Evolutionary conservation across 805 yeast genomes (phyloP).

Genomic region (Pichia scutulata): DNA sequence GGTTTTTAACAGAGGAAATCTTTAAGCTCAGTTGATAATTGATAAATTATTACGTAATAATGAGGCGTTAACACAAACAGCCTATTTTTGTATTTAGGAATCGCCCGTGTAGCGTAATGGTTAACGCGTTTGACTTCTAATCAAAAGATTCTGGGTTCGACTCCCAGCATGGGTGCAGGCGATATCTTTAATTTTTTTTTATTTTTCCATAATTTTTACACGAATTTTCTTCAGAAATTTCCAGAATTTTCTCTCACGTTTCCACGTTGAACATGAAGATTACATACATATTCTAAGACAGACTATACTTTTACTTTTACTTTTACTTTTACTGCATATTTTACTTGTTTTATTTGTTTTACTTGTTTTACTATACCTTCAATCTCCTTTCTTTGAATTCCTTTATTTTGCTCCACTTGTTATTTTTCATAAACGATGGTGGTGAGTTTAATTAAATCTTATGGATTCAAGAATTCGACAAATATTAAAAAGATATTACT

Average conservation of each 20-base stretch:
- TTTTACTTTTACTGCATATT: too few species aligned
- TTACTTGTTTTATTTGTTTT: not conserved
- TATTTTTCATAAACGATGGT: not conserved
- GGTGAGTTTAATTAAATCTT: not conserved
- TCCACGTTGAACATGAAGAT: not conserved
- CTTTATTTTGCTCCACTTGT: not conserved
- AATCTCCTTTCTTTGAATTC: too few species aligned
- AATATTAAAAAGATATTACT: not conserved
- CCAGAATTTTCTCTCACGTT: not conserved
- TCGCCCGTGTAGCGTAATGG: slow-evolving; percentile 58
- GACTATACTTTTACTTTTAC: too few species aligned
- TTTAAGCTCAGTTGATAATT: too few species aligned
- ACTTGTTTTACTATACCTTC: not conserved
- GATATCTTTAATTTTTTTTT: slow-evolving; percentile 6
- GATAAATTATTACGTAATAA: too few species aligned
- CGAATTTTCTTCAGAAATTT: not conserved
- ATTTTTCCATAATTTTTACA: too few species aligned
- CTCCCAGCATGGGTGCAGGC: slow-evolving; percentile 40
- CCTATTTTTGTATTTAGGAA: not conserved
- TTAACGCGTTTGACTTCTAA: slow-evolving; percentile 63
- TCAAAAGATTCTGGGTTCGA: slow-evolving; percentile 62
- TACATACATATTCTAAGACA: too few species aligned
- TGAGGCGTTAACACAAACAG: not conserved
- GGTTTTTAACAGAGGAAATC: too few species aligned
- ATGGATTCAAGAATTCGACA: not conserved